These are phyloP conservation scores for Ascoidea rubescens DNA, from an alignment of 805 yeast species.

Conservation along the genomic window DNA sequence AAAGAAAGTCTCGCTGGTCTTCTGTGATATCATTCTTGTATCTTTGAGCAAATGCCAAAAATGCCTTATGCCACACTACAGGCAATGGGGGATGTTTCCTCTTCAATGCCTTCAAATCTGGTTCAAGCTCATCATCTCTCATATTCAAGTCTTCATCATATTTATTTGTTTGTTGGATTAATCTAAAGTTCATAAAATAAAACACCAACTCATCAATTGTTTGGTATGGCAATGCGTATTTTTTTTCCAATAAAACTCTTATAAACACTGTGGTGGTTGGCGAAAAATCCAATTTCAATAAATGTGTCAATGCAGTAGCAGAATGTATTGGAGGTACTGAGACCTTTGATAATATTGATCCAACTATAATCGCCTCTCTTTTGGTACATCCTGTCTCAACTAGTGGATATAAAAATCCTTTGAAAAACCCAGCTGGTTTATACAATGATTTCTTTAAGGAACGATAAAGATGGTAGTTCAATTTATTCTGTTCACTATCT, in stretches of 20 bases:
- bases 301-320: constrained; percentile 82
- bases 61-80: constrained; percentile 95
- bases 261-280: constrained; percentile 78
- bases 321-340: constrained; percentile 94
- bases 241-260: constrained; percentile 79
- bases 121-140: constrained; percentile 12
- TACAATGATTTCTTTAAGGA: constrained; percentile 85
- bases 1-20: constrained; percentile 88
- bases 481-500: constrained; percentile 57
- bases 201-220: constrained; percentile 89
- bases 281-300: constrained; percentile 67
- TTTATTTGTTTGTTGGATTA: constrained; percentile 30
- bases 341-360: constrained; percentile 77
- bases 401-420: constrained; percentile 87
- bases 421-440: constrained; percentile 96
- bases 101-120: constrained; percentile 17
- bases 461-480: constrained; percentile 88
- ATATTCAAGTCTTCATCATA: constrained; percentile 23
- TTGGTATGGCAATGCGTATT: constrained; percentile 93
- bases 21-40: constrained; percentile 97
- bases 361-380: constrained; percentile 90
- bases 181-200: constrained; percentile 85
- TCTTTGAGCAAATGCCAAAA: constrained; percentile 86
- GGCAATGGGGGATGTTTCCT: constrained; percentile 47
- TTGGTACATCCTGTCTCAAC: constrained; percentile 81